These are phyloP conservation scores for Cercospora brassicicola DNA, from an alignment of 2,329 filamentous ascomycete genomes.

Conservation along the genomic window DNA sequence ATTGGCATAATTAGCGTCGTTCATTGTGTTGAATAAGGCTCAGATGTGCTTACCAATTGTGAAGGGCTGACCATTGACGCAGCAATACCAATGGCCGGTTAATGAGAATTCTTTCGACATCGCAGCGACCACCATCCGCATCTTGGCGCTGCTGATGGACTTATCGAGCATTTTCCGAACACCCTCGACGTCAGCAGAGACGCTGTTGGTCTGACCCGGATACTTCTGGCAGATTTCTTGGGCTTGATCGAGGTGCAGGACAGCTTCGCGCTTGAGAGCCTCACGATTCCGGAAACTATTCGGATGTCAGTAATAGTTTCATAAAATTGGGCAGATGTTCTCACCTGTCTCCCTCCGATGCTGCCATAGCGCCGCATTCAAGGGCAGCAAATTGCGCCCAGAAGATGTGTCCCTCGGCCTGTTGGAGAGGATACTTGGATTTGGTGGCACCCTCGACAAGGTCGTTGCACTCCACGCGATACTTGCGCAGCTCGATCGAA, in stretches of 20 bases:
- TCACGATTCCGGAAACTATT: neutral
- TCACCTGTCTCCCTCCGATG: no score
- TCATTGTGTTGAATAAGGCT: no score
- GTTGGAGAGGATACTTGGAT: slow-evolving; percentile 45
- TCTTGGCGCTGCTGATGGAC: slow-evolving; percentile 53
- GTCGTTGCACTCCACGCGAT: slow-evolving; percentile 43
- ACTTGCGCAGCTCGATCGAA: slow-evolving; percentile 37
- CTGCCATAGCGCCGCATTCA: slow-evolving; percentile 35
- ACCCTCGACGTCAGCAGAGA: slow-evolving; percentile 50
- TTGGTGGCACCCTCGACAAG: slow-evolving; percentile 45
- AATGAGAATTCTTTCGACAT: slow-evolving; percentile 47
- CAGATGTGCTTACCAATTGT: slow-evolving; percentile 18
- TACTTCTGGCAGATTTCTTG: slow-evolving; percentile 32
- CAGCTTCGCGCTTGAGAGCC: slow-evolving; percentile 22
- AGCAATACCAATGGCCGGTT: slow-evolving; percentile 63
- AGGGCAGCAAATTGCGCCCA: slow-evolving; percentile 52
- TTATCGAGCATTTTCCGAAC: slow-evolving; percentile 49
- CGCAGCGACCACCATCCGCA: slow-evolving; percentile 50
- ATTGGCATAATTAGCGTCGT: no score
- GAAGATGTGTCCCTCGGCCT: slow-evolving; percentile 55
- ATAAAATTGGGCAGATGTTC: no score
- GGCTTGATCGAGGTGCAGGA: slow-evolving; percentile 32
- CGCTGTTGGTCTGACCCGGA: slow-evolving; percentile 33
- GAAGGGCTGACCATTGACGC: slow-evolving; percentile 56
- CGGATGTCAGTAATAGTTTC: neutral